These are phyloP conservation scores for Zygotorulaspora sp. DNA, from an alignment of 805 yeast species.

Conservation along the genomic window DNA sequence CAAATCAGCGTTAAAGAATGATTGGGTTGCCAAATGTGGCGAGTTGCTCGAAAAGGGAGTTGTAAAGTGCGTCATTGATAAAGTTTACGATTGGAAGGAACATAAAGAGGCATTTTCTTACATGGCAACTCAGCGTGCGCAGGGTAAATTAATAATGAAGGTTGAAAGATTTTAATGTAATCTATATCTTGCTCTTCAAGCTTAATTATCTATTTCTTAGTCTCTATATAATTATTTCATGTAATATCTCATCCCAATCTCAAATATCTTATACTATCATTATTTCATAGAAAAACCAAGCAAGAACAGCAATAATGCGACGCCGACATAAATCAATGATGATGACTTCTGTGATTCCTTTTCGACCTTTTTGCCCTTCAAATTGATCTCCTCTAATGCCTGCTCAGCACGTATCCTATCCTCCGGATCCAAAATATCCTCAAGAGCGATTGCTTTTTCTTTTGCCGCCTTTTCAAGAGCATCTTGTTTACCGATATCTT, in stretches of 20 bases:
- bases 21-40: conserved; percentile 41
- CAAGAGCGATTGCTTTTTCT: conserved; percentile 34
- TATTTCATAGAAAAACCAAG: conserved; percentile 34
- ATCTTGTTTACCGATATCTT: conserved; percentile 18
- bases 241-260: background rate
- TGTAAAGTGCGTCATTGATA: conserved; percentile 50
- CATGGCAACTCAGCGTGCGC: conserved; percentile 48
- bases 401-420: conserved; percentile 55
- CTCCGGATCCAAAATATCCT: conserved; percentile 56
- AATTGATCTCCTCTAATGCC: conserved; percentile 20
- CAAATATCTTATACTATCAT: background rate
- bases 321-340: conserved; percentile 30
- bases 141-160: conserved; percentile 63
- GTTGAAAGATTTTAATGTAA: conserved; percentile 38
- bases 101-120: conserved; percentile 50
- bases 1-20: conserved; percentile 26
- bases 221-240: conserved; percentile 11
- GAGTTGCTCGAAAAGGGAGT: conserved; percentile 46
- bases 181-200: background rate
- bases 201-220: conserved; percentile 7
- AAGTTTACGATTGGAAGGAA: conserved; percentile 52
- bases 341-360: conserved; percentile 12
- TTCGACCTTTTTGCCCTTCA: conserved; percentile 8
- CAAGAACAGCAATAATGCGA: conserved; percentile 35
- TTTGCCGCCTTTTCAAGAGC: conserved; percentile 30